Evolutionary conservation across 2,329 filamentous ascomycete species (phyloP).

Genomic region (Aspergillus texensis): DNA sequence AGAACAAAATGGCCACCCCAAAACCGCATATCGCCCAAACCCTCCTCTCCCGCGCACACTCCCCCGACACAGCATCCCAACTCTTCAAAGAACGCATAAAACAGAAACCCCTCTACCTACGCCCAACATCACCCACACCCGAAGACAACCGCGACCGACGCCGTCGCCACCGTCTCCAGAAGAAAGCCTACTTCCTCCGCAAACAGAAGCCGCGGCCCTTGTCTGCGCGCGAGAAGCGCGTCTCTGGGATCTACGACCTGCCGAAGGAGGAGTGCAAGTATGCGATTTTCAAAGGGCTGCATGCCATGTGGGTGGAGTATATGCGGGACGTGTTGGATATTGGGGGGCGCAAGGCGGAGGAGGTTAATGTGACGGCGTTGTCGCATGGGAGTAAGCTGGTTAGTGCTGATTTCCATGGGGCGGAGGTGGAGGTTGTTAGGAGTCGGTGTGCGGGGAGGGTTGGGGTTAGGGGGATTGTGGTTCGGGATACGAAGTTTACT

Average conservation of each 20-base stretch:
- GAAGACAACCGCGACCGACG: slow-evolving; percentile 57
- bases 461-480: slow-evolving; percentile 81
- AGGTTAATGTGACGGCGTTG: slow-evolving; percentile 57
- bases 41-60: slow-evolving; percentile 78
- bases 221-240: slow-evolving; percentile 76
- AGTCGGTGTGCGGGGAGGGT: slow-evolving; percentile 81
- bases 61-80: slow-evolving; percentile 67
- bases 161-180: slow-evolving; percentile 52
- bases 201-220: slow-evolving; percentile 67
- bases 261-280: slow-evolving; percentile 71
- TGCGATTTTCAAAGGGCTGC: slow-evolving; percentile 73
- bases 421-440: slow-evolving; percentile 77
- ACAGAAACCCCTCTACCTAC: slow-evolving; percentile 77
- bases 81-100: slow-evolving; percentile 84
- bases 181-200: slow-evolving; percentile 48
- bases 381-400: slow-evolving; percentile 64
- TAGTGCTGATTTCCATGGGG: slow-evolving; percentile 89
- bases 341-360: slow-evolving; percentile 36
- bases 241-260: slow-evolving; percentile 72
- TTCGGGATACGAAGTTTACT: slow-evolving; percentile 82
- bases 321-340: slow-evolving; percentile 77
- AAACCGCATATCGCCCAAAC: slow-evolving; percentile 56
- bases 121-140: slow-evolving; percentile 70
- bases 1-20: slow-evolving; percentile 25
- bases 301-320: slow-evolving; percentile 81